phyloP scores from a whole-genome alignment of 78 protist species.

The Dictyostelium intermedium region DNA sequence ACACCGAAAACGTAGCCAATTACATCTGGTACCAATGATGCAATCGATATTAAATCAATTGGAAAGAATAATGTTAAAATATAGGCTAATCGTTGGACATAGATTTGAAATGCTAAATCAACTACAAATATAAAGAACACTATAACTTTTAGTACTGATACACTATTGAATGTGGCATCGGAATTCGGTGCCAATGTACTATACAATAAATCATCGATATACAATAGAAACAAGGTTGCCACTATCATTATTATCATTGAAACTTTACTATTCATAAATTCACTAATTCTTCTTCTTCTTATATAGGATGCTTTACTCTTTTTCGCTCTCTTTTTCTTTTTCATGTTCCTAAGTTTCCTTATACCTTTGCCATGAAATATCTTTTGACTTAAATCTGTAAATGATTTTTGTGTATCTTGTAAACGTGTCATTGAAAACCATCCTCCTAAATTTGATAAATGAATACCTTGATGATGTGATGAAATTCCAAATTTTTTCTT shows the following conservation, averaged over 20 bases:
- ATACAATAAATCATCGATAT: slow-evolving; percentile 39
- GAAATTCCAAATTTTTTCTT: slow-evolving; percentile 3
- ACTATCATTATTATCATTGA: not conserved
- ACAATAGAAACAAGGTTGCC: not conserved
- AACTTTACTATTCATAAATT: not conserved
- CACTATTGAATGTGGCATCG: not conserved
- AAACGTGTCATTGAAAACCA: not conserved
- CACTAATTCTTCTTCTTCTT: not conserved
- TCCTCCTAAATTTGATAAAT: not conserved
- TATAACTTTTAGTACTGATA: slow-evolving; percentile 38
- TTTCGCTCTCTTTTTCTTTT: slow-evolving; percentile 3
- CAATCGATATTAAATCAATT: slow-evolving; percentile 55
- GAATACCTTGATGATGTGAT: not conserved
- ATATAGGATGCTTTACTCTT: not conserved
- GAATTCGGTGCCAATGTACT: slow-evolving; percentile 44
- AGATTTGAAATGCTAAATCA: slow-evolving; percentile 13
- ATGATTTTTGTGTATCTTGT: not conserved
- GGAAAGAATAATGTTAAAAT: slow-evolving; percentile 62
- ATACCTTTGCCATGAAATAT: slow-evolving; percentile 55
- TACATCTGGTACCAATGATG: slow-evolving; percentile 66
- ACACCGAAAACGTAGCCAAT: slow-evolving; percentile 36
- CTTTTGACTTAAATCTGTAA: slow-evolving; percentile 3
- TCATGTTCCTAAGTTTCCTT: not conserved
- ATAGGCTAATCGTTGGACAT: slow-evolving; percentile 58
- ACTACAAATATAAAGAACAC: slow-evolving; percentile 56